Conservation (phyloP, 2,329 filamentous ascomycete species). For the Phialophora verrucosa region DNA sequence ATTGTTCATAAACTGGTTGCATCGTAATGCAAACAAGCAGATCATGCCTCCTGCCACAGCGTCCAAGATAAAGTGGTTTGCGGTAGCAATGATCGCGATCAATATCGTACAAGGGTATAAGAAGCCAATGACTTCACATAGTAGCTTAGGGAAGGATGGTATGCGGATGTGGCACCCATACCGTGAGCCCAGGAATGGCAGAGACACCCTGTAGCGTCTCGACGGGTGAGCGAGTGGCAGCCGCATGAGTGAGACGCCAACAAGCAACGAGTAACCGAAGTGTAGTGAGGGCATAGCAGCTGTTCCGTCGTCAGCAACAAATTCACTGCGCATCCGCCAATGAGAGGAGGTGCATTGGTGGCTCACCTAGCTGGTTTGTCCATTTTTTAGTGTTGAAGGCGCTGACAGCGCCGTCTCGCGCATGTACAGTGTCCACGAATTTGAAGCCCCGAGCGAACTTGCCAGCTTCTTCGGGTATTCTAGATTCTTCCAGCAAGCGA, state of each 20-base stretch:
- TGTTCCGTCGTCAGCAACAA: constrained; percentile 33
- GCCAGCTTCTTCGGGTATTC: constrained; percentile 62
- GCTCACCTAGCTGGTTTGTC: constrained; percentile 29
- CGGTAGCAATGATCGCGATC: constrained; percentile 70
- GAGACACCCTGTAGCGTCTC: constrained; percentile 45
- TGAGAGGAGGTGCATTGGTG: not conserved
- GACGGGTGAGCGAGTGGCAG: constrained; percentile 65
- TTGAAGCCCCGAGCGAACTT: constrained; percentile 64
- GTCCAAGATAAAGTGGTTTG: constrained; percentile 74
- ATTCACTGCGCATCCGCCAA: constrained; percentile 45
- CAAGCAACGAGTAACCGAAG: constrained; percentile 49
- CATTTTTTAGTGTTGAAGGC: constrained; percentile 48
- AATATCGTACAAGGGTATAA: constrained; percentile 69
- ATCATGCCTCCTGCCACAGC: constrained; percentile 70
- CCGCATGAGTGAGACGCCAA: constrained; percentile 59
- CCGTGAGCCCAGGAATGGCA: not conserved
- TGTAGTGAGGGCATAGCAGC: constrained; percentile 59
- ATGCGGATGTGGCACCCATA: constrained; percentile 43
- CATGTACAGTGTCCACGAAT: constrained; percentile 64
- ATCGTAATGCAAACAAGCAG: constrained; percentile 67
- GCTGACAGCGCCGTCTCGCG: constrained; percentile 57
- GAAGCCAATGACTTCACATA: constrained; percentile 59
- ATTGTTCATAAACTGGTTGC: constrained; percentile 63
- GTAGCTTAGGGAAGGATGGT: constrained; percentile 58
- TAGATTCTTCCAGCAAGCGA: constrained; percentile 57